These are phyloP conservation scores for Xerocomellus dryophilus DNA, from an alignment of 768 basidiomycete species.

Conservation along the genomic window DNA sequence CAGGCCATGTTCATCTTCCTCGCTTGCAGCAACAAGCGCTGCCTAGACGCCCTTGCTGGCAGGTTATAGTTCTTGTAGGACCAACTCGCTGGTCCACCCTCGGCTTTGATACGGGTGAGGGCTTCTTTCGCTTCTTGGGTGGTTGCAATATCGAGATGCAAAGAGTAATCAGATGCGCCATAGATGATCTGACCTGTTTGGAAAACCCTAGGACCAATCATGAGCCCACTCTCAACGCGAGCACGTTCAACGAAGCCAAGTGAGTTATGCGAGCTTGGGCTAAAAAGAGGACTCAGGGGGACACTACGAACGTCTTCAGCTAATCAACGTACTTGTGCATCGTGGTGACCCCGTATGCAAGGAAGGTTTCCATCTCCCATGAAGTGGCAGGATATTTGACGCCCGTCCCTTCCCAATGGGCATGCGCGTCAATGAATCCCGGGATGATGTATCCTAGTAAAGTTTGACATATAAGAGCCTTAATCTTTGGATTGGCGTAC, in stretches of 20 bases:
- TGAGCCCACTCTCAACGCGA: conserved; percentile 64
- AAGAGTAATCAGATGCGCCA: conserved; percentile 45
- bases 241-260: conserved; percentile 63
- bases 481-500: too few relatives aligned
- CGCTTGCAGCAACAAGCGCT: conserved; percentile 60
- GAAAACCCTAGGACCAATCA: conserved; percentile 71
- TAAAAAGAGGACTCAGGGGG: conserved; percentile 22
- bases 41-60: conserved; percentile 65
- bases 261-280: conserved; percentile 64
- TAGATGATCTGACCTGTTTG: conserved; percentile 62
- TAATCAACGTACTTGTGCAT: conserved; percentile 59
- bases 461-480: conserved; percentile 1
- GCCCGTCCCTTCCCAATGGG: conserved; percentile 62
- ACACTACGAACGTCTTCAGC: not conserved
- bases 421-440: conserved; percentile 75
- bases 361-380: conserved; percentile 74
- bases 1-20: conserved; percentile 65
- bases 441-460: conserved; percentile 58
- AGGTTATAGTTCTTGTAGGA: conserved; percentile 80
- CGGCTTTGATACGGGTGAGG: conserved; percentile 63
- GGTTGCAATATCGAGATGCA: conserved; percentile 64
- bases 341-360: conserved; percentile 74
- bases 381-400: conserved; percentile 58
- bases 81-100: conserved; percentile 66
- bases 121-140: conserved; percentile 63